Conservation (phyloP, 495 filamentous ascomycete species). For the Aspergillus saccharolyticus region DNA sequence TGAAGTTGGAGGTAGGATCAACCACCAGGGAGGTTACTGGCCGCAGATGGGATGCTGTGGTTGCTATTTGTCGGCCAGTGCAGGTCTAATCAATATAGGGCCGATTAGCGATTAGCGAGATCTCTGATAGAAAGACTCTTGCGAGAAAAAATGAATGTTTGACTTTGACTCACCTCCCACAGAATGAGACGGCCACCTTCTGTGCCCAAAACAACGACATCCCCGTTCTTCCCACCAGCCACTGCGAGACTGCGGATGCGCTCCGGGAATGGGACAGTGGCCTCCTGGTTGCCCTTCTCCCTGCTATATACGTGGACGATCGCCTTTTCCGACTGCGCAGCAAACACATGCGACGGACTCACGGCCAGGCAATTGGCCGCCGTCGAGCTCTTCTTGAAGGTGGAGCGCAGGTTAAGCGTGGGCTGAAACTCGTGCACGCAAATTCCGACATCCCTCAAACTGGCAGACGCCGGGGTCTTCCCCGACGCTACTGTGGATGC, state of each 20-base stretch:
- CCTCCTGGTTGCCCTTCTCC: conserved; percentile 78
- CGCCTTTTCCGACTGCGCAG: conserved; percentile 85
- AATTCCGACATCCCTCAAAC: conserved; percentile 73
- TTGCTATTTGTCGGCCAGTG: conserved; percentile 82
- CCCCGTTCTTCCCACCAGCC: conserved; percentile 55
- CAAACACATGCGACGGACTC: conserved; percentile 79
- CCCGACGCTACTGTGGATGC: conserved; percentile 63
- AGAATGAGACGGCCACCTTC: conserved; percentile 78
- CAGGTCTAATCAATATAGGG: conserved; percentile 52
- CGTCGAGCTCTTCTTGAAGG: conserved; percentile 91
- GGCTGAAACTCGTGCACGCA: conserved; percentile 81
- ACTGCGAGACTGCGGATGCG: conserved; percentile 68
- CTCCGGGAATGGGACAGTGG: conserved; percentile 78
- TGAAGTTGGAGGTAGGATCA: conserved; percentile 66
- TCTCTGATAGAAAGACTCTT: no score
- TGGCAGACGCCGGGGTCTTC: conserved; percentile 58
- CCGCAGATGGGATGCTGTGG: conserved; percentile 84
- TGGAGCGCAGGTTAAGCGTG: conserved; percentile 58
- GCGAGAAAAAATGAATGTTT: neutral
- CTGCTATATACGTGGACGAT: conserved; percentile 87
- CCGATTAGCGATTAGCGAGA: neutral
- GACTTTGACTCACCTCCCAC: conserved; percentile 71
- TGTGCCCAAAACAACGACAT: conserved; percentile 76
- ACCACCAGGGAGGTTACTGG: conserved; percentile 70
- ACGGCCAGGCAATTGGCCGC: conserved; percentile 72